Percentiles rank a stretch among this genome's conserved stretches.
Conservation (phyloP, 2,329 filamentous ascomycete genomes). For the Colletotrichum falcatum region DNA sequence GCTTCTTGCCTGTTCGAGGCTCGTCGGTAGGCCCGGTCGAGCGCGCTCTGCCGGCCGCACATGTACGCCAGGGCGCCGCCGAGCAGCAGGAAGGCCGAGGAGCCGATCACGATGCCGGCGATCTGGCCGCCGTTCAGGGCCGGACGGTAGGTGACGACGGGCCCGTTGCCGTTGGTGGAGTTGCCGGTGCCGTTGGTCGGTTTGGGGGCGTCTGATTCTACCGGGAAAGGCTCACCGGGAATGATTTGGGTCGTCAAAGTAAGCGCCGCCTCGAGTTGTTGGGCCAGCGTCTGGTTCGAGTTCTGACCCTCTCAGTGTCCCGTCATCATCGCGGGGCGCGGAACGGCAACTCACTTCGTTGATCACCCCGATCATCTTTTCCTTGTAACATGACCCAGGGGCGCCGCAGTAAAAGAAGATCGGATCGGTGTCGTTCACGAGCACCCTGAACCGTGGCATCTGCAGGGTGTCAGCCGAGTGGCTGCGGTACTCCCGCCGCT, state of each 20-base stretch:
- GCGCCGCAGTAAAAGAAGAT: slow-evolving; percentile 80
- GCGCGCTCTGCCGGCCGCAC: slow-evolving; percentile 57
- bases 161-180: slow-evolving; percentile 32
- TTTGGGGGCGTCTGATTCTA: slow-evolving; percentile 52
- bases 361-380: slow-evolving; percentile 81
- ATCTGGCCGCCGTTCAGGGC: slow-evolving; percentile 61
- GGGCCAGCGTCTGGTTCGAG: slow-evolving; percentile 58
- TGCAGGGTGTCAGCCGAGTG: slow-evolving; percentile 52
- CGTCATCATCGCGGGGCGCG: background rate
- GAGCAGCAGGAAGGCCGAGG: slow-evolving; percentile 57
- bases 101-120: slow-evolving; percentile 69
- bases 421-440: slow-evolving; percentile 71
- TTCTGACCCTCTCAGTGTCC: slow-evolving; percentile 51
- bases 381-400: slow-evolving; percentile 70
- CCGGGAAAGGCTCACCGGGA: slow-evolving; percentile 67
- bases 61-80: slow-evolving; percentile 61
- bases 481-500: background rate
- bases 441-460: slow-evolving; percentile 56
- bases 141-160: slow-evolving; percentile 30
- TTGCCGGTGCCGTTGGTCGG: slow-evolving; percentile 32
- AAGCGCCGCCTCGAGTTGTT: slow-evolving; percentile 60
- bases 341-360: slow-evolving; percentile 66
- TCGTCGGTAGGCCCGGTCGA: slow-evolving; percentile 52
- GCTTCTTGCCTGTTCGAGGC: slow-evolving; percentile 31
- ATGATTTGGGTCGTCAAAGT: slow-evolving; percentile 64